Evolutionary conservation across 306 rosid species (phyloP).

Genomic region (Acacia melanoxylon): DNA sequence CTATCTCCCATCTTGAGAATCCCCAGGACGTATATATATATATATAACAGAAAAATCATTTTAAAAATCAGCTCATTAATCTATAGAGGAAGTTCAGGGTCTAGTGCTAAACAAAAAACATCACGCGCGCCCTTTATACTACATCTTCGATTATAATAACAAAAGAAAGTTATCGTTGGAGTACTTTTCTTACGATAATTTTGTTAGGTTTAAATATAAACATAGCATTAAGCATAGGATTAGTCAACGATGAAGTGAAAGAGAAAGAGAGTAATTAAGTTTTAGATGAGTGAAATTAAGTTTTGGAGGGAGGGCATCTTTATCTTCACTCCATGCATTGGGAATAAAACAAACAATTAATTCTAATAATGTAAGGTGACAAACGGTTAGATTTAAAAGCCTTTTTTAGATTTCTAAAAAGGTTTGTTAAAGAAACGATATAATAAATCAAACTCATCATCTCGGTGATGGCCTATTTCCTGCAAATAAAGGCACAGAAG

Average conservation of each 20-base stretch:
- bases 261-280: neutral
- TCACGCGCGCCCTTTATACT: neutral
- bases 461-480: conserved; percentile 23
- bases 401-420: conserved; percentile 27
- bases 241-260: neutral
- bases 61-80: neutral
- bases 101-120: conserved; percentile 17
- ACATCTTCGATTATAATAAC: neutral
- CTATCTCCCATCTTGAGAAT: neutral
- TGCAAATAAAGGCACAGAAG: conserved; percentile 11
- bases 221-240: neutral
- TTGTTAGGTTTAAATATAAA: no score
- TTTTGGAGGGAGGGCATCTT: conserved; percentile 33
- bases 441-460: neutral
- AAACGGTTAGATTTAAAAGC: conserved; percentile 26
- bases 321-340: conserved; percentile 42
- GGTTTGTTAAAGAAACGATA: neutral
- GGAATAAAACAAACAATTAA: conserved; percentile 34
- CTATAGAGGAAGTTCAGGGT: neutral
- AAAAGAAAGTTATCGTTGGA: neutral
- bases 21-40: neutral
- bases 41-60: neutral
- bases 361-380: neutral
- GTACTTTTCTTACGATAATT: neutral
- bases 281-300: neutral